phyloP scores from a whole-genome alignment of 2,329 filamentous ascomycete species.

The Cryphonectria radicalis region DNA sequence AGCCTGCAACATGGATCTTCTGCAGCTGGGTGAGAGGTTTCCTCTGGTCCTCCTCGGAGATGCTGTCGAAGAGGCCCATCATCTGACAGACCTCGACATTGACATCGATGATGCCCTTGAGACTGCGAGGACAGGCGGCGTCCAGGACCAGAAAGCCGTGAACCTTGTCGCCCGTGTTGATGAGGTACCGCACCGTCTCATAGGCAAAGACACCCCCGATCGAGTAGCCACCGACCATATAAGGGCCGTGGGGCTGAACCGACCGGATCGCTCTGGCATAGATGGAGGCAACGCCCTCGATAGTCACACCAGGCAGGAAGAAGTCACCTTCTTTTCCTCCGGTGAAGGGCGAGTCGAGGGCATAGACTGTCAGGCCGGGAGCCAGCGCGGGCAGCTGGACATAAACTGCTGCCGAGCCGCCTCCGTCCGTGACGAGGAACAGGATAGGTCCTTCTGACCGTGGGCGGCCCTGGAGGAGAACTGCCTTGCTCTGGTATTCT shows the following conservation, averaged over 20 bases:
- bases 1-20: slow-evolving; percentile 11
- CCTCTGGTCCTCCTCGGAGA: not conserved
- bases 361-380: slow-evolving; percentile 10
- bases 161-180: slow-evolving; percentile 6
- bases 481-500: slow-evolving; percentile 9
- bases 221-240: slow-evolving; percentile 29
- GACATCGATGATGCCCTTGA: slow-evolving; percentile 6
- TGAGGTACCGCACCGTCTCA: slow-evolving; percentile 36
- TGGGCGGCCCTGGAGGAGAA: slow-evolving; percentile 10
- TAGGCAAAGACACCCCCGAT: slow-evolving; percentile 30
- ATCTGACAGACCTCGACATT: slow-evolving; percentile 9
- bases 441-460: slow-evolving; percentile 5
- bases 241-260: slow-evolving; percentile 27
- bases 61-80: slow-evolving; percentile 13
- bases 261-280: slow-evolving; percentile 6
- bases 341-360: slow-evolving; percentile 20
- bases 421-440: slow-evolving; percentile 19
- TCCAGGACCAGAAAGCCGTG: slow-evolving; percentile 2
- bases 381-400: slow-evolving; percentile 17
- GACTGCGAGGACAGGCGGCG: slow-evolving; percentile 4
- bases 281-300: slow-evolving; percentile 10
- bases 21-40: not conserved
- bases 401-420: slow-evolving; percentile 19
- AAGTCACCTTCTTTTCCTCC: not conserved
- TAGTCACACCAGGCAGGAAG: slow-evolving; percentile 2